Conservation (phyloP, 1,284 basidiomycete species). For the Volvariella volvacea region DNA sequence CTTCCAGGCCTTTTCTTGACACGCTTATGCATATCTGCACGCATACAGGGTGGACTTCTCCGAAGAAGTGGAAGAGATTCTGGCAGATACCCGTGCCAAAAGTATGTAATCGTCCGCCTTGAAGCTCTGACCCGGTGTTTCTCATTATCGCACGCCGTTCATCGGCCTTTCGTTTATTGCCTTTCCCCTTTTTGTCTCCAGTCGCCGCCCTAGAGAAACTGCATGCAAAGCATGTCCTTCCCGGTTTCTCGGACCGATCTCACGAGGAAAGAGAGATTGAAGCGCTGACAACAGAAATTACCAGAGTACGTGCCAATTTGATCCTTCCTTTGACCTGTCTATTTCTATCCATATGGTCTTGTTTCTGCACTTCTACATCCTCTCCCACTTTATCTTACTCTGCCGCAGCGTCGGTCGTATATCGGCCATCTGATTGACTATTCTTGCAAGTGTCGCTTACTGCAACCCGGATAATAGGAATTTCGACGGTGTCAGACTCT, state of each 20-base stretch:
- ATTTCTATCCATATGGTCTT: too few species aligned
- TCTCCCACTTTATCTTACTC: constrained; percentile 14
- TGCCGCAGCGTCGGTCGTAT: constrained; percentile 8
- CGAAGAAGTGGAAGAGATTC: constrained; percentile 80
- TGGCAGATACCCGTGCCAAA: constrained; percentile 66
- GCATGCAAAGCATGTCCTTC: constrained; percentile 92
- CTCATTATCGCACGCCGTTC: too few species aligned
- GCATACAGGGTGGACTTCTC: constrained; percentile 81
- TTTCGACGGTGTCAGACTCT: constrained; percentile 78
- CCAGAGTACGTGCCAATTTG: constrained; percentile 69
- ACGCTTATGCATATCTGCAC: constrained; percentile 15
- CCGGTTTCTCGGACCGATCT: constrained; percentile 92
- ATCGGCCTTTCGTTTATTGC: too few species aligned
- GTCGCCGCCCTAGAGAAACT: constrained; percentile 84
- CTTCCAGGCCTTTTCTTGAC: constrained; percentile 11
- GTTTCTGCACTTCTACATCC: constrained; percentile 13
- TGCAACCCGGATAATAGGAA: constrained; percentile 46
- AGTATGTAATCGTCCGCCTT: constrained; percentile 47
- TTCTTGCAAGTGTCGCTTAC: constrained; percentile 1
- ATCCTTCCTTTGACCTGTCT: too few species aligned
- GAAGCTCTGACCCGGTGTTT: constrained; percentile 12
- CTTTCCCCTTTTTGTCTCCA: constrained; percentile 29
- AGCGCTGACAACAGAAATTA: constrained; percentile 80
- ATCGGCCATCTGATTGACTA: constrained; percentile 2
- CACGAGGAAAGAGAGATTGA: constrained; percentile 95